Conservation (phyloP, 441 rosid genomes). For the Cnidoscolus chayamansa region DNA sequence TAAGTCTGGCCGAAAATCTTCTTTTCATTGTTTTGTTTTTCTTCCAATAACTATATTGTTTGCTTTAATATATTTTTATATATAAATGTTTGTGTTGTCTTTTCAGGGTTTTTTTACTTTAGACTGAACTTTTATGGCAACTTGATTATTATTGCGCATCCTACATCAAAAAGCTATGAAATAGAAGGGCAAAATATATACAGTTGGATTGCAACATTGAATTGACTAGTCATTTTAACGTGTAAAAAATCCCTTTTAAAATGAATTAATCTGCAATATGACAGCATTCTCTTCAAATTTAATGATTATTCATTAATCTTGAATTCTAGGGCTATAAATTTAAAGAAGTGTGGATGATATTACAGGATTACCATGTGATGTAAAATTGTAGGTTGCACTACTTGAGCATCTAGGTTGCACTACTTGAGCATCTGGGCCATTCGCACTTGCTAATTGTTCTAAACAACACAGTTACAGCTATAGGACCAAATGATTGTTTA, state of each 20-base stretch:
- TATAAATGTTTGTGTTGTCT: not conserved
- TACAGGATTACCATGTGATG: not conserved
- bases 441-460: not conserved
- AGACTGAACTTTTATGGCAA: too few species aligned
- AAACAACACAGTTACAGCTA: not conserved
- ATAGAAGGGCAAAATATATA: too few species aligned
- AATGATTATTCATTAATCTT: not conserved
- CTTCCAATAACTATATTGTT: constrained; percentile 2
- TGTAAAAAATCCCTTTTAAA: too few species aligned
- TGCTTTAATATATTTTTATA: not conserved
- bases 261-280: too few species aligned
- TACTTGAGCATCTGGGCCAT: too few species aligned
- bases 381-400: not conserved
- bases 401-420: not conserved
- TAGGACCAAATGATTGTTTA: not conserved
- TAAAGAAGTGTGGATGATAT: not conserved
- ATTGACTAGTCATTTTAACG: too few species aligned
- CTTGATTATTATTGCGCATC: not conserved
- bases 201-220: too few species aligned
- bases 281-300: too few species aligned
- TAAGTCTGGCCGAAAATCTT: constrained; percentile 38
- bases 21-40: constrained; percentile 5
- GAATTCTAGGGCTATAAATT: not conserved
- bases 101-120: not conserved
- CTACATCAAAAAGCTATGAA: too few species aligned